Conservation (phyloP, 2,329 filamentous ascomycete genomes). For the Hortaea sp. region DNA sequence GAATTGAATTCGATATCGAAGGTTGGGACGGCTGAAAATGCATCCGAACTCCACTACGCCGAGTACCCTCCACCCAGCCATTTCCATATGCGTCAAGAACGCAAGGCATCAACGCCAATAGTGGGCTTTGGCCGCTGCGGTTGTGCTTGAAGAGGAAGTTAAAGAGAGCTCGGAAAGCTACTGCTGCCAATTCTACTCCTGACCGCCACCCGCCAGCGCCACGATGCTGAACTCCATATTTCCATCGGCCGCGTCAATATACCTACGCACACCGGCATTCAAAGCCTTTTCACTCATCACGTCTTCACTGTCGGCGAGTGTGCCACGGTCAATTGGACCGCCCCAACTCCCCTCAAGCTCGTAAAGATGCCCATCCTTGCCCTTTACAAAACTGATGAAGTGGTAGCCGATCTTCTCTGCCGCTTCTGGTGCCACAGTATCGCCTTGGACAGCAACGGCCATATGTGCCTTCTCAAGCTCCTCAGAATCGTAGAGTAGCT, state of each 20-base stretch:
- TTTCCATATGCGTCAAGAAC: too few species aligned
- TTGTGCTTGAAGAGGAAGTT: too few species aligned
- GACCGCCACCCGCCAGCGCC: slow-evolving; percentile 25
- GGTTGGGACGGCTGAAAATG: slow-evolving; percentile 18
- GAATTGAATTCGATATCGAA: slow-evolving; percentile 40
- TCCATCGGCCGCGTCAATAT: slow-evolving; percentile 28
- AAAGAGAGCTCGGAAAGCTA: too few species aligned
- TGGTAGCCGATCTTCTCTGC: slow-evolving; percentile 29
- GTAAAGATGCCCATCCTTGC: slow-evolving; percentile 35
- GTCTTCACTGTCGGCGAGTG: slow-evolving; percentile 32
- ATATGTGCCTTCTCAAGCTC: slow-evolving; percentile 35
- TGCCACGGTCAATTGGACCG: slow-evolving; percentile 36
- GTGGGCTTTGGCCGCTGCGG: too few species aligned
- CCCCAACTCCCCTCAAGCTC: slow-evolving; percentile 37
- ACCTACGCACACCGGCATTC: slow-evolving; percentile 29
- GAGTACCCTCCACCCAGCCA: background rate
- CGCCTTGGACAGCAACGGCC: slow-evolving; percentile 32
- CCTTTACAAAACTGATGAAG: slow-evolving; percentile 40
- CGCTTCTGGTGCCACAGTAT: slow-evolving; percentile 26
- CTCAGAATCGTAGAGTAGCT: slow-evolving; percentile 41
- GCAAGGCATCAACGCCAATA: too few species aligned
- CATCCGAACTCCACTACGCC: background rate
- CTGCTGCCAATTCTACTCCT: background rate
- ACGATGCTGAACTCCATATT: slow-evolving; percentile 36
- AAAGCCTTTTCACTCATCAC: slow-evolving; percentile 34